These are phyloP conservation scores for Cudoniella acicularis DNA, from an alignment of 495 filamentous ascomycete genomes.

Conservation along the genomic window DNA sequence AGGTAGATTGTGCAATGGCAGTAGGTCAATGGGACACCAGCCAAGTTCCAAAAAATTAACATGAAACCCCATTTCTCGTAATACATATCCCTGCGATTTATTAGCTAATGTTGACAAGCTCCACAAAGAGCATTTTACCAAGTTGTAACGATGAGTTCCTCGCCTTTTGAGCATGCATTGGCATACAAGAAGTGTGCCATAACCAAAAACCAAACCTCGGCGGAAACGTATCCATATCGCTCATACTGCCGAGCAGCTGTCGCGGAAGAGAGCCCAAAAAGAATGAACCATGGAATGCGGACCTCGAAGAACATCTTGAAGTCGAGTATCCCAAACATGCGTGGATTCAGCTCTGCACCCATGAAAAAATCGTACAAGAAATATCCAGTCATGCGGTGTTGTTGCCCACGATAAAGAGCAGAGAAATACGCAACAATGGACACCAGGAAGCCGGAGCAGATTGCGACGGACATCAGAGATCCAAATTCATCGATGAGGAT, in stretches of 20 bases:
- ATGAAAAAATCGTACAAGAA: slow-evolving; percentile 98
- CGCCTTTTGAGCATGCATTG: slow-evolving; percentile 94
- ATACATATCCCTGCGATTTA: slow-evolving; percentile 71
- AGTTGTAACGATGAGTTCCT: slow-evolving; percentile 89
- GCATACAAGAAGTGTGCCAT: slow-evolving; percentile 96
- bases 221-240: slow-evolving; percentile 82
- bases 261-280: slow-evolving; percentile 73
- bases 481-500: slow-evolving; percentile 96
- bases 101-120: background rate
- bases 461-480: slow-evolving; percentile 82
- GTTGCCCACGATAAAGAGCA: slow-evolving; percentile 69
- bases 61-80: slow-evolving; percentile 99
- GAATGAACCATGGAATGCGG: slow-evolving; percentile 92
- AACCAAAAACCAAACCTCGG: slow-evolving; percentile 81
- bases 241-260: slow-evolving; percentile 88
- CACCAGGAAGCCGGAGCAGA: slow-evolving; percentile 79
- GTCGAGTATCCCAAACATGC: slow-evolving; percentile 89
- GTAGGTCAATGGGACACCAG: slow-evolving; percentile 91
- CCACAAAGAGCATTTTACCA: slow-evolving; percentile 50
- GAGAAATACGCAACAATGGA: slow-evolving; percentile 81
- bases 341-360: slow-evolving; percentile 94
- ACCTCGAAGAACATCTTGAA: slow-evolving; percentile 99
- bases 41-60: slow-evolving; percentile 99
- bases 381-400: slow-evolving; percentile 90
- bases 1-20: slow-evolving; percentile 96